A percentile compares a stretch with the other conserved stretches of the same genome.
Evolutionary conservation across 164 flowering plant genomes (phyloP).

Genomic region (Echeveria elegans): DNA sequence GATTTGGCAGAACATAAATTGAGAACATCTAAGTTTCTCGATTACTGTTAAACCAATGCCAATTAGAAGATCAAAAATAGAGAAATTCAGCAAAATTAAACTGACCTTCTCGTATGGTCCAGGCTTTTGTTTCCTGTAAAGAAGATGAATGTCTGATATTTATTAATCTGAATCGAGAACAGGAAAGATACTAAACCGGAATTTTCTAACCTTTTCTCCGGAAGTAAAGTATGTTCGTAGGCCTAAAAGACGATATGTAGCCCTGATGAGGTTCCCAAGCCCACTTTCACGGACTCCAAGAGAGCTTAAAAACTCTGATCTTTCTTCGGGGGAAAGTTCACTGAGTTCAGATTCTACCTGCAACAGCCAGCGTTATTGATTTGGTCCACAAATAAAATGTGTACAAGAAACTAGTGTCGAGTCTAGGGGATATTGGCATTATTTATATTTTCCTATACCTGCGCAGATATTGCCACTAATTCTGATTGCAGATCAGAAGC

Average conservation of each 20-base stretch:
- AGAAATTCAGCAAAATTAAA: not conserved
- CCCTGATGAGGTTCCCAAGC: conserved; percentile 87
- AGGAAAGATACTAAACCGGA: not conserved
- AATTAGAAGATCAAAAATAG: not conserved
- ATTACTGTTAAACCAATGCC: not conserved
- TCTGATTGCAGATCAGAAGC: conserved; percentile 73
- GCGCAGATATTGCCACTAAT: conserved; percentile 80
- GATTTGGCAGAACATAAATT: not conserved
- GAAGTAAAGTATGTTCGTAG: conserved; percentile 90
- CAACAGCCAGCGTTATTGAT: conserved; percentile 10
- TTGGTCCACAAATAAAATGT: not conserved
- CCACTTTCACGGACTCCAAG: conserved; percentile 90
- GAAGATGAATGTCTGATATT: not conserved
- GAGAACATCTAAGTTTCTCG: not conserved
- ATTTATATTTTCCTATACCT: conserved; percentile 32
- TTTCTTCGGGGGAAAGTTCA: conserved; percentile 82
- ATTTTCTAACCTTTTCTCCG: conserved; percentile 72
- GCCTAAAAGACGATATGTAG: conserved; percentile 75
- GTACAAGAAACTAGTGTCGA: not conserved
- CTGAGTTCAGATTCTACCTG: conserved; percentile 96
- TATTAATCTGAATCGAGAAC: not conserved
- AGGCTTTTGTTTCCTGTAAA: conserved; percentile 91
- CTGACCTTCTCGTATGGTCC: conserved; percentile 95
- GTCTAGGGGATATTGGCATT: not conserved
- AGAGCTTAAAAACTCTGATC: conserved; percentile 65